phyloP scores from a whole-genome alignment of 2,329 filamentous ascomycete species.

The Aureobasidium leucospermi region DNA sequence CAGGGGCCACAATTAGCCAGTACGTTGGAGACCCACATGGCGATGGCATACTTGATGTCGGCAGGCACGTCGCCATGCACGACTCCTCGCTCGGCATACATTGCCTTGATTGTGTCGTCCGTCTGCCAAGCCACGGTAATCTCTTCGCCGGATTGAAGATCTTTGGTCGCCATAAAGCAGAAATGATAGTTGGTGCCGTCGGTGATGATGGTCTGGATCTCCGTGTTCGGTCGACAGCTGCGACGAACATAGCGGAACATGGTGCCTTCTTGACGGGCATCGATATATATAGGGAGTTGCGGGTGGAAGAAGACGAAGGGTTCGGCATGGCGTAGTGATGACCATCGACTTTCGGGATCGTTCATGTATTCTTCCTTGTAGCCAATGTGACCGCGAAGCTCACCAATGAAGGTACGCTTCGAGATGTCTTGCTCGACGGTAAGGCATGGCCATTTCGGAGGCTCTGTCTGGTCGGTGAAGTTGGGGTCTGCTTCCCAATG shows the following conservation, averaged over 20 bases:
- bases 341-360: conserved; percentile 41
- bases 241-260: conserved; percentile 80
- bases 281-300: conserved; percentile 82
- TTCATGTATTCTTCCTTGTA: conserved; percentile 41
- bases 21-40: conserved; percentile 60
- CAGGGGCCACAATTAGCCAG: conserved; percentile 74
- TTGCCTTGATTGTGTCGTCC: conserved; percentile 15
- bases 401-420: conserved; percentile 51
- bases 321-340: conserved; percentile 41
- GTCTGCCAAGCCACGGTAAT: conserved; percentile 51
- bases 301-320: conserved; percentile 64
- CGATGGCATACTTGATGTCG: conserved; percentile 42
- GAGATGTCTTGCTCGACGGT: conserved; percentile 46
- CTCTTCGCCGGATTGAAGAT: conserved; percentile 67
- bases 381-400: conserved; percentile 59
- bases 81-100: conserved; percentile 7
- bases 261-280: conserved; percentile 81
- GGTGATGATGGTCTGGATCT: conserved; percentile 77
- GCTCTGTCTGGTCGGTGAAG: conserved; percentile 45
- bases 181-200: conserved; percentile 77
- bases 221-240: conserved; percentile 86
- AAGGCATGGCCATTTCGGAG: conserved; percentile 65
- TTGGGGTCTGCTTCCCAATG: conserved; percentile 45
- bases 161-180: conserved; percentile 78
- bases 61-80: conserved; percentile 5